These are phyloP conservation scores for Keithomyces neogunnii DNA, from an alignment of 2,329 filamentous ascomycete species.

Conservation along the genomic window DNA sequence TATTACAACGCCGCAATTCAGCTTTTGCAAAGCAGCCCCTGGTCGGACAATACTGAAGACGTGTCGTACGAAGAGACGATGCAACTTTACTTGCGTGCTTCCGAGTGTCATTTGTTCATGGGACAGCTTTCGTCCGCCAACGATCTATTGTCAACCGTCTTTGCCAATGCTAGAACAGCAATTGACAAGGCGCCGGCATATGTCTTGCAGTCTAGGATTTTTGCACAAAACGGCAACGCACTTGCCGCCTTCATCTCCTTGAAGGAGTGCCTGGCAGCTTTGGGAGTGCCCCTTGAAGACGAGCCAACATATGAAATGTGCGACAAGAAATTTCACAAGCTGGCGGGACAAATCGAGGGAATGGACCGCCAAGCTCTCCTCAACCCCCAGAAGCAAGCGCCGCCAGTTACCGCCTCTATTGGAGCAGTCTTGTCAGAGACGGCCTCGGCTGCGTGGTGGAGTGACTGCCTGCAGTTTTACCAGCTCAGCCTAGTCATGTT, in stretches of 20 bases:
- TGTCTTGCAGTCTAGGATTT: slow-evolving; percentile 73
- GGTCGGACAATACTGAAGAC: slow-evolving; percentile 62
- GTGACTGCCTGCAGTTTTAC: slow-evolving; percentile 63
- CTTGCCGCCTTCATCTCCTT: slow-evolving; percentile 60
- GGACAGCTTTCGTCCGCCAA: slow-evolving; percentile 61
- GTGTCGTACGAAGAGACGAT: slow-evolving; percentile 82
- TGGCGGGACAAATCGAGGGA: slow-evolving; percentile 50
- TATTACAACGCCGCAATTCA: slow-evolving; percentile 71
- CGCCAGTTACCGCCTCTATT: slow-evolving; percentile 50
- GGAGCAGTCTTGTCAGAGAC: slow-evolving; percentile 65
- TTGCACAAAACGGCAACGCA: slow-evolving; percentile 65
- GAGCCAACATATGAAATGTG: slow-evolving; percentile 67
- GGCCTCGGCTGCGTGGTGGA: slow-evolving; percentile 65
- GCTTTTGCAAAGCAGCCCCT: slow-evolving; percentile 72
- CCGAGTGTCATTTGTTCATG: slow-evolving; percentile 77
- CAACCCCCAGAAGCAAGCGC: slow-evolving; percentile 31
- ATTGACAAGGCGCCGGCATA: slow-evolving; percentile 79
- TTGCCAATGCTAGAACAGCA: slow-evolving; percentile 59
- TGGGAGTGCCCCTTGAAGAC: slow-evolving; percentile 59
- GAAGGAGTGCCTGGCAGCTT: slow-evolving; percentile 59
- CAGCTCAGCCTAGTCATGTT: slow-evolving; percentile 60
- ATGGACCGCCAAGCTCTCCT: slow-evolving; percentile 43
- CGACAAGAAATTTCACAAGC: slow-evolving; percentile 61
- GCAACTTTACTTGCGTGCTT: slow-evolving; percentile 66
- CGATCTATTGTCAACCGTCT: slow-evolving; percentile 59